These are phyloP conservation scores for Globisporangium yorkense DNA, from an alignment of 352 stramenopile species.

Conservation along the genomic window DNA sequence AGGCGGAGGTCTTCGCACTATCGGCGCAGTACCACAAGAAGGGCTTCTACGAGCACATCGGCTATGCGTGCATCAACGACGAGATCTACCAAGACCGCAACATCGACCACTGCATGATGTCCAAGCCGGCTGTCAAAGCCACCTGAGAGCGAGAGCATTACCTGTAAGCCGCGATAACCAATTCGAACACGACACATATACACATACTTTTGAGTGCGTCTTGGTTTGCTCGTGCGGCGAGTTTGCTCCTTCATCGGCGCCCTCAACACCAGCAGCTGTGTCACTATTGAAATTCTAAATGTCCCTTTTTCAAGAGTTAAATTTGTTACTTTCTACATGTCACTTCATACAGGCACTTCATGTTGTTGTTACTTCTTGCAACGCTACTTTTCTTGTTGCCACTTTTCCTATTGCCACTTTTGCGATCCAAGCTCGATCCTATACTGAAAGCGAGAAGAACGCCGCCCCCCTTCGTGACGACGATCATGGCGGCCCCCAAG, in stretches of 20 bases:
- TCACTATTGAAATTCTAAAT: too few species aligned
- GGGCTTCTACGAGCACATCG: constrained; percentile 64
- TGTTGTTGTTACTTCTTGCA: too few species aligned
- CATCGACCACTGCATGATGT: constrained; percentile 53
- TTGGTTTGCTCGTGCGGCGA: too few species aligned
- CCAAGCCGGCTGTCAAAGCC: constrained; percentile 16
- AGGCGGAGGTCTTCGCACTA: constrained; percentile 32
- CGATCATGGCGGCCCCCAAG: constrained; percentile 11
- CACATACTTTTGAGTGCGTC: too few species aligned
- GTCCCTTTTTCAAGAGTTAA: too few species aligned
- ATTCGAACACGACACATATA: too few species aligned
- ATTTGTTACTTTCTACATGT: too few species aligned
- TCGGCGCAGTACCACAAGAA: constrained; percentile 48
- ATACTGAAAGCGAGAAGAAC: background rate
- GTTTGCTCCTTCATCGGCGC: too few species aligned
- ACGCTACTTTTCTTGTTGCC: background rate
- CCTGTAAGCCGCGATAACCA: too few species aligned
- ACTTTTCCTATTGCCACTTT: constrained; percentile 5
- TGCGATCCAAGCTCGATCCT: constrained; percentile 4
- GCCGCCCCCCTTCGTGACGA: background rate
- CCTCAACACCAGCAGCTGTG: too few species aligned
- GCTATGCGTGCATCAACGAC: constrained; percentile 39
- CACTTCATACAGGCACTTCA: too few species aligned
- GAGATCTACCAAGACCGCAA: constrained; percentile 52
- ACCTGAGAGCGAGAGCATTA: background rate